Evolutionary conservation across 768 basidiomycete genomes (phyloP).

Genomic region (Mycena metata): DNA sequence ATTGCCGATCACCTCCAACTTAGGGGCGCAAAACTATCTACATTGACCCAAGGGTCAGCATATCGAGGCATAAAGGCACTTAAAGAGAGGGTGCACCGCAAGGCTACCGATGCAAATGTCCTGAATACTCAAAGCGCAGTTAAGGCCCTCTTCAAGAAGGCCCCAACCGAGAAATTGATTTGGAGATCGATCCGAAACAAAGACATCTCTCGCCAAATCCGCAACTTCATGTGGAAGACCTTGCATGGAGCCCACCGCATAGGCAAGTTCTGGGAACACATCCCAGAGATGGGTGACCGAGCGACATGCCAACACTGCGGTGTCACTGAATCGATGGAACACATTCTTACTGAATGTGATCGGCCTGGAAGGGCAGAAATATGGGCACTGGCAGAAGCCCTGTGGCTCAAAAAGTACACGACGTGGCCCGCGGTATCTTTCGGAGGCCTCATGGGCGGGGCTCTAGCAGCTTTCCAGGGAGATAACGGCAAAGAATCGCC

Average conservation of each 20-base stretch:
- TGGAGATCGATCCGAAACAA: constrained; percentile 16
- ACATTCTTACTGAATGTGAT: constrained; percentile 26
- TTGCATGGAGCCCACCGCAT: constrained; percentile 20
- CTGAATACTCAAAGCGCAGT: too few species aligned
- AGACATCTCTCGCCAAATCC: background rate
- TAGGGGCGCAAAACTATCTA: background rate
- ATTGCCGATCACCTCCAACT: background rate
- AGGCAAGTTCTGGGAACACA: constrained; percentile 30
- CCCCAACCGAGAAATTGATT: background rate
- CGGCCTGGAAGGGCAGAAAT: constrained; percentile 9
- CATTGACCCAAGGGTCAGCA: constrained; percentile 1
- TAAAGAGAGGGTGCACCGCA: too few species aligned
- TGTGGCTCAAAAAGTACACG: constrained; percentile 24
- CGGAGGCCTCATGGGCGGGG: constrained; percentile 30
- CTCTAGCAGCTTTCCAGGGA: background rate
- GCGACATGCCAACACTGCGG: constrained; percentile 24
- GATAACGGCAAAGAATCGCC: background rate
- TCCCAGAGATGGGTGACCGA: constrained; percentile 23
- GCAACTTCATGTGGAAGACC: constrained; percentile 29
- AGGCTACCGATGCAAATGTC: too few species aligned
- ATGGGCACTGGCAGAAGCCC: constrained; percentile 21
- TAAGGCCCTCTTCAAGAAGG: too few species aligned
- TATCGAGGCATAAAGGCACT: background rate
- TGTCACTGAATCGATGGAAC: constrained; percentile 16
- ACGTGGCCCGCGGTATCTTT: background rate